Evolutionary conservation across 2,329 filamentous ascomycete species (phyloP).

Genomic region (Rhinocladiella similis): DNA sequence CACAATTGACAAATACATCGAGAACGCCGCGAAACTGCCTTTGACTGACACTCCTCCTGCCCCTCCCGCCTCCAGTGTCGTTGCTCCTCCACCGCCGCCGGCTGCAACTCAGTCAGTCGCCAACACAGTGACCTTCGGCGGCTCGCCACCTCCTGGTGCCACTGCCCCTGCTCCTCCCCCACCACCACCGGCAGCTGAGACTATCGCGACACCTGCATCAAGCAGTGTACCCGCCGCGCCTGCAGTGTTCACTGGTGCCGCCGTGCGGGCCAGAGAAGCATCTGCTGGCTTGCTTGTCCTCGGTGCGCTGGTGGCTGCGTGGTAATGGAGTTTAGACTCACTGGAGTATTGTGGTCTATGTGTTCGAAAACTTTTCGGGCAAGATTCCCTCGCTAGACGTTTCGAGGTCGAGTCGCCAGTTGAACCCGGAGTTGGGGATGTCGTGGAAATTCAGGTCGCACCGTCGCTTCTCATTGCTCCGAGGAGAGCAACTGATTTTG

Average conservation of each 20-base stretch:
- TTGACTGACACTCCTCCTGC: slow-evolving; percentile 4
- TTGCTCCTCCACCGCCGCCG: slow-evolving; percentile 4
- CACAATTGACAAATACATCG: slow-evolving; percentile 29
- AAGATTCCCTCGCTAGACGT: neutral
- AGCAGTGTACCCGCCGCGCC: slow-evolving; percentile 13
- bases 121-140: neutral
- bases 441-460: too few relatives aligned
- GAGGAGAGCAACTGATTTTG: neutral
- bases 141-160: slow-evolving; percentile 1
- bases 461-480: too few relatives aligned
- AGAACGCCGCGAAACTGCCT: slow-evolving; percentile 23
- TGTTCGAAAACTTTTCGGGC: too few relatives aligned
- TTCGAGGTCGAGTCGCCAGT: slow-evolving; percentile 2
- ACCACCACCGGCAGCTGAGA: slow-evolving; percentile 2
- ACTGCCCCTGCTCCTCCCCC: slow-evolving; percentile 6
- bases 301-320: slow-evolving; percentile 22
- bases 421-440: neutral
- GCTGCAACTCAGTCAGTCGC: neutral
- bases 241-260: slow-evolving; percentile 27
- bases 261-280: slow-evolving; percentile 11
- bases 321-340: slow-evolving; percentile 12
- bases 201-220: slow-evolving; percentile 8
- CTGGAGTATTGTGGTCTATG: neutral
- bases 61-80: neutral
- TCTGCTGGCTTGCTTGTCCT: slow-evolving; percentile 17